phyloP scores from a whole-genome alignment of 441 rosid species.

The Eruca vesicaria region DNA sequence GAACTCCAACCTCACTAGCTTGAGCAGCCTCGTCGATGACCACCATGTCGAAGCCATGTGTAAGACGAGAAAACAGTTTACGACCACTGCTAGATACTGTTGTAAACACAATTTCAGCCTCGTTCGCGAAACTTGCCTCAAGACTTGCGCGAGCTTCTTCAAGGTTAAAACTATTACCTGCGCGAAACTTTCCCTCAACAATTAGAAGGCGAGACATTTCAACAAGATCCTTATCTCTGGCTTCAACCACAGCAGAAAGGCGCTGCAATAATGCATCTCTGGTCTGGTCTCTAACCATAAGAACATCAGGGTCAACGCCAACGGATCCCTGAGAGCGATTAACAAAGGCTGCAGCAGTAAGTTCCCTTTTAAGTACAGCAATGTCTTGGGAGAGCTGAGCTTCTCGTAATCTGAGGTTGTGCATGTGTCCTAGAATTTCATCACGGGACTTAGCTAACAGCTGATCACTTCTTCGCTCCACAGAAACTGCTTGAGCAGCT shows the following conservation, averaged over 20 bases:
- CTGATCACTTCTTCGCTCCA: slow-evolving; percentile 95
- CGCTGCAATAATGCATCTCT: slow-evolving; percentile 84
- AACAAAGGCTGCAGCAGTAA: slow-evolving; percentile 70
- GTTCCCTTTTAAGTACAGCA: slow-evolving; percentile 75
- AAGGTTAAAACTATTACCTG: slow-evolving; percentile 75
- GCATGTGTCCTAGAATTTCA: slow-evolving; percentile 86
- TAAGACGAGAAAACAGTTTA: slow-evolving; percentile 91
- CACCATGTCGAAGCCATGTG: slow-evolving; percentile 99
- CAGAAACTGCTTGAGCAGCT: slow-evolving; percentile 99
- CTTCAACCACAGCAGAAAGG: slow-evolving; percentile 94
- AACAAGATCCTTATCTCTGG: slow-evolving; percentile 88
- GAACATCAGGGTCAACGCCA: slow-evolving; percentile 95
- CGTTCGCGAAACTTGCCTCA: slow-evolving; percentile 98
- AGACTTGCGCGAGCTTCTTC: slow-evolving; percentile 98
- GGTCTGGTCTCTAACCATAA: slow-evolving; percentile 87
- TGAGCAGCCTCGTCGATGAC: slow-evolving; percentile 99
- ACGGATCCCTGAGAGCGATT: slow-evolving; percentile 94
- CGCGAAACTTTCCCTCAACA: slow-evolving; percentile 75
- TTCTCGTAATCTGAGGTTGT: slow-evolving; percentile 72
- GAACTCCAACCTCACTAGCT: slow-evolving; percentile 96
- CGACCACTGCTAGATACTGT: slow-evolving; percentile 99
- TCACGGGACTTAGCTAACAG: slow-evolving; percentile 81
- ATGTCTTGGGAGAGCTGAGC: slow-evolving; percentile 79
- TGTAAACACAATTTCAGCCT: slow-evolving; percentile 99
- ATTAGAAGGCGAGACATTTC: slow-evolving; percentile 97